These are phyloP conservation scores for Alnus glutinosa DNA, from an alignment of 306 rosid species.

Conservation along the genomic window DNA sequence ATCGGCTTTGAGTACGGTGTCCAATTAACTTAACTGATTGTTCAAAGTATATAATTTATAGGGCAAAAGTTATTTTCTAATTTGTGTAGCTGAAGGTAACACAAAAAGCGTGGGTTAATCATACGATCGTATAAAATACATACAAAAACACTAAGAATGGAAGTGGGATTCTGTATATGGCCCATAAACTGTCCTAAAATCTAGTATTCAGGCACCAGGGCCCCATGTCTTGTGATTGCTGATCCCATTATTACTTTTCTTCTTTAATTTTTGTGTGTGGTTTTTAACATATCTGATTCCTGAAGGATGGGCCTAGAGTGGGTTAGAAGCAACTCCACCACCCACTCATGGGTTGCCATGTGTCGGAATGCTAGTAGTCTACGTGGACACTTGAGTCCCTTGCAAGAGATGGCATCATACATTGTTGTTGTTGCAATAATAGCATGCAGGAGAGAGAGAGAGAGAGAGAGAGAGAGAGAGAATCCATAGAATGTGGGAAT, in stretches of 20 bases:
- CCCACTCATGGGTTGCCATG: conserved; percentile 39
- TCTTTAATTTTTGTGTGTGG: conserved; percentile 2
- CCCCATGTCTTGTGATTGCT: conserved; percentile 27
- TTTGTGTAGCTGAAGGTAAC: too few relatives aligned
- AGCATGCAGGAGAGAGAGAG: conserved; percentile 29
- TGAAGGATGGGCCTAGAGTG: conserved; percentile 42
- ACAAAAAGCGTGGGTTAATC: background rate
- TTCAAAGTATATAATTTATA: too few relatives aligned
- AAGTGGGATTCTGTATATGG: conserved; percentile 37
- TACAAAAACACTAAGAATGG: background rate
- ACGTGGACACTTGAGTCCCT: conserved; percentile 44
- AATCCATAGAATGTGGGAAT: conserved; percentile 23
- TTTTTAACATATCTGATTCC: background rate
- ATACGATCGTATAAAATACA: conserved; percentile 4
- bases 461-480: background rate
- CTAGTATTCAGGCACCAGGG: conserved; percentile 19
- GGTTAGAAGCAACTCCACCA: conserved; percentile 36
- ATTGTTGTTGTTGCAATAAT: conserved; percentile 38
- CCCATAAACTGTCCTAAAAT: conserved; percentile 29
- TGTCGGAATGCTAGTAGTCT: conserved; percentile 16
- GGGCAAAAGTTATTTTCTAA: too few relatives aligned
- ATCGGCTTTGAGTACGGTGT: too few relatives aligned
- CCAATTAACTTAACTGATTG: too few relatives aligned
- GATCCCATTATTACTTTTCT: conserved; percentile 24
- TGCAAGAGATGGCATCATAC: conserved; percentile 41